Percentiles rank a stretch among this genome's conserved stretches.
Conservation (phyloP, 2,329 filamentous ascomycete genomes). For the Alternaria novae-zelandiae region DNA sequence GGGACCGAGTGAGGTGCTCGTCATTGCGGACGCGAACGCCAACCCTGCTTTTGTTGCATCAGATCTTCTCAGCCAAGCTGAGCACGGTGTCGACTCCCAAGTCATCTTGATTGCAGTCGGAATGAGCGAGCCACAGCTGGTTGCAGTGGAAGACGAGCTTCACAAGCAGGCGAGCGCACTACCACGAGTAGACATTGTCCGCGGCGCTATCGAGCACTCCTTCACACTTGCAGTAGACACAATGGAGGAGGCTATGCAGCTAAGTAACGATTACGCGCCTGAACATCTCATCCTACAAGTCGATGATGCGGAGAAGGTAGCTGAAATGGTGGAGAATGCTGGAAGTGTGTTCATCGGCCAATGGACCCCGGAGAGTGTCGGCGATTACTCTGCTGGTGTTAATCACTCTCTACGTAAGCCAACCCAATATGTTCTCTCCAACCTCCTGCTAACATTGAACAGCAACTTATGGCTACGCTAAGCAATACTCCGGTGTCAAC, state of each 20-base stretch:
- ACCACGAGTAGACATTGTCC: constrained; percentile 90
- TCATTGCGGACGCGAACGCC: constrained; percentile 85
- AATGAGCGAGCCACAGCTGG: constrained; percentile 73
- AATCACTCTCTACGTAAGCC: constrained; percentile 95
- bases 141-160: constrained; percentile 88
- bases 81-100: constrained; percentile 96
- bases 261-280: constrained; percentile 94
- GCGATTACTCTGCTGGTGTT: constrained; percentile 96
- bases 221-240: constrained; percentile 80
- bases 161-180: constrained; percentile 85
- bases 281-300: constrained; percentile 96
- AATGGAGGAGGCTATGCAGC: constrained; percentile 75
- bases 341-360: constrained; percentile 94
- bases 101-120: constrained; percentile 89
- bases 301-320: constrained; percentile 73
- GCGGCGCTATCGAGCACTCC: constrained; percentile 88
- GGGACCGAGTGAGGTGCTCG: constrained; percentile 94
- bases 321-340: constrained; percentile 86
- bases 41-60: constrained; percentile 96
- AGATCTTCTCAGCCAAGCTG: constrained; percentile 91
- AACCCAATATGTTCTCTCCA: not conserved
- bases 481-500: constrained; percentile 98
- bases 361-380: constrained; percentile 97
- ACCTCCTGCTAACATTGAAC: not conserved
- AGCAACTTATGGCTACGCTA: constrained; percentile 98